Percentiles rank a stretch among this genome's conserved stretches.
Evolutionary conservation across 495 filamentous ascomycete genomes (phyloP).

Genomic region (Penicillium coprophilum): DNA sequence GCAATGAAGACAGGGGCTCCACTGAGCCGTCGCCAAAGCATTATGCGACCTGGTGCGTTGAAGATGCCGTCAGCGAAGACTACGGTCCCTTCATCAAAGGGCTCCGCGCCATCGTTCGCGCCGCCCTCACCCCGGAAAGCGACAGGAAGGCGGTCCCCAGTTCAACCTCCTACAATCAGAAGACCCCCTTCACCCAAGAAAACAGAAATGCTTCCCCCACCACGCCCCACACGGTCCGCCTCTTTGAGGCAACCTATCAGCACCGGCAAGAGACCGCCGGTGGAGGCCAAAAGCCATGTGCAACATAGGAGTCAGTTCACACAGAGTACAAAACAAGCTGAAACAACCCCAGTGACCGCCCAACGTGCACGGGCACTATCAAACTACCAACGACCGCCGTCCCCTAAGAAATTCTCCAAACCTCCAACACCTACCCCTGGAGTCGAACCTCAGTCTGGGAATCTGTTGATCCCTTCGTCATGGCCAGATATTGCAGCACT

Average conservation of each 20-base stretch:
- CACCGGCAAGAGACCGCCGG: slow-evolving; percentile 14
- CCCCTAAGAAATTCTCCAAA: slow-evolving; percentile 63
- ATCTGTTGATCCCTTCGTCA: slow-evolving; percentile 37
- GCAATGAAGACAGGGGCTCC: slow-evolving; percentile 9
- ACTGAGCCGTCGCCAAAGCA: slow-evolving; percentile 35
- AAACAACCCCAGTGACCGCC: slow-evolving; percentile 17
- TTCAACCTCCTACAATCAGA: slow-evolving; percentile 14
- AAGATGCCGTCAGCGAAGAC: slow-evolving; percentile 21
- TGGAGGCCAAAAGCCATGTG: slow-evolving; percentile 29
- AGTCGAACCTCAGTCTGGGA: slow-evolving; percentile 12
- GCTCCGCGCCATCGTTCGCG: slow-evolving; percentile 18
- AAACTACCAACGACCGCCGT: slow-evolving; percentile 68
- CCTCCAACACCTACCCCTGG: slow-evolving; percentile 47
- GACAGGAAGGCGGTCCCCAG: slow-evolving; percentile 14
- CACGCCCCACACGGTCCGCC: slow-evolving; percentile 38
- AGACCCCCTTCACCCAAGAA: slow-evolving; percentile 39
- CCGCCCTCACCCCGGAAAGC: slow-evolving; percentile 38
- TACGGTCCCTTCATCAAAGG: slow-evolving; percentile 23
- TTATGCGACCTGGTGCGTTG: slow-evolving; percentile 32
- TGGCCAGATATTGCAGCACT: slow-evolving; percentile 60
- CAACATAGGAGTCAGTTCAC: slow-evolving; percentile 43
- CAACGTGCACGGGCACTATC: slow-evolving; percentile 55
- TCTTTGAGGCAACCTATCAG: slow-evolving; percentile 42
- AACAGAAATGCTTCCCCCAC: slow-evolving; percentile 40
- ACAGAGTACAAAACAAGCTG: slow-evolving; percentile 17